Percentiles rank a stretch among this genome's conserved stretches.
phyloP scores from a whole-genome alignment of 805 yeast species.

The Starmerella apicola region DNA sequence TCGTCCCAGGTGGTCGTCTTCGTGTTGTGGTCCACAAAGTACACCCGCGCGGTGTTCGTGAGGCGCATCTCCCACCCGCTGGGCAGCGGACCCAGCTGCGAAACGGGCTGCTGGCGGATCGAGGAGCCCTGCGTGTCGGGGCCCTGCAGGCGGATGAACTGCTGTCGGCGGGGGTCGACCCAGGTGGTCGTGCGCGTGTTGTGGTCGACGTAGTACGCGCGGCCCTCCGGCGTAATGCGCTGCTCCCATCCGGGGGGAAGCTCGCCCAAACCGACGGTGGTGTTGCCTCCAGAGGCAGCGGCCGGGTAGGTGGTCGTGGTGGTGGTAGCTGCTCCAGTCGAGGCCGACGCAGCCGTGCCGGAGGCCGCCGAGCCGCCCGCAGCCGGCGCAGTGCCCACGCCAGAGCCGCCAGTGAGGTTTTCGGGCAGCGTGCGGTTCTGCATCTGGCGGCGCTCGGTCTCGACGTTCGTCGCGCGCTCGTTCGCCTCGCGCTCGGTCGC shows the following conservation, averaged over 20 bases:
- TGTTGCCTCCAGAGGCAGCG: conserved; percentile 46
- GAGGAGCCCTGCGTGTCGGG: conserved; percentile 59
- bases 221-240: conserved; percentile 92
- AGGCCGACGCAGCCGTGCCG: neutral
- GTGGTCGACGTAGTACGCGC: conserved; percentile 97
- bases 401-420: conserved; percentile 31
- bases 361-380: conserved; percentile 8
- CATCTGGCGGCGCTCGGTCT: conserved; percentile 82
- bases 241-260: conserved; percentile 99
- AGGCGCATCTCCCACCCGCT: conserved; percentile 99
- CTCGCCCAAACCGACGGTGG: conserved; percentile 93
- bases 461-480: conserved; percentile 48
- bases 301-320: conserved; percentile 11
- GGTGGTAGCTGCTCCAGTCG: conserved; percentile 40
- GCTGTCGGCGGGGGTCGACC: conserved; percentile 99
- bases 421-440: conserved; percentile 84
- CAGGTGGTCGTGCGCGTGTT: conserved; percentile 99
- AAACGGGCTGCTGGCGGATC: conserved; percentile 94
- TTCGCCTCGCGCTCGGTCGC: conserved; percentile 63
- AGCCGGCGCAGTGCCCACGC: conserved; percentile 26
- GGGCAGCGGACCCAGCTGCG: conserved; percentile 95
- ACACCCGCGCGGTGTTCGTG: conserved; percentile 96
- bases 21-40: conserved; percentile 97
- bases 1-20: conserved; percentile 99
- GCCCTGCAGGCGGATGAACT: conserved; percentile 90